Conservation (phyloP, 2,329 filamentous ascomycete species). For the Xylariaceae sp. region DNA sequence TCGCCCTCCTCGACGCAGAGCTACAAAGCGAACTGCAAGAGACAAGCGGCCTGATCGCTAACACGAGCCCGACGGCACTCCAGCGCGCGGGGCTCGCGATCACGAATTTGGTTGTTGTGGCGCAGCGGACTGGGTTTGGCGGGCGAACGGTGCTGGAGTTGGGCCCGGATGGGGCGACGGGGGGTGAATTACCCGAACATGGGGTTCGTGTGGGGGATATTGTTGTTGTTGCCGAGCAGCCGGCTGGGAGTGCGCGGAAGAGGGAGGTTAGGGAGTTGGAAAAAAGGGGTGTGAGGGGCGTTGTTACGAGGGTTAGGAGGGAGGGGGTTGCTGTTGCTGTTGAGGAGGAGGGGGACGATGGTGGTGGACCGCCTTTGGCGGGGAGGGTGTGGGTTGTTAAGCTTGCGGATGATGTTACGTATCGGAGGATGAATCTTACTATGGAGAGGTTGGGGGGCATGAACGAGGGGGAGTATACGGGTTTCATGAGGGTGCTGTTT, state of each 20-base stretch:
- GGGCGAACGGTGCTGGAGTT: slow-evolving; percentile 89
- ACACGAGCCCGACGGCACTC: slow-evolving; percentile 62
- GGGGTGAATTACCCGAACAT: slow-evolving; percentile 63
- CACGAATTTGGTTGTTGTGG: slow-evolving; percentile 66
- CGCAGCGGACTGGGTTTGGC: slow-evolving; percentile 81
- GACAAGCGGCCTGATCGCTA: slow-evolving; percentile 61
- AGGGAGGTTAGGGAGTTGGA: slow-evolving; percentile 66
- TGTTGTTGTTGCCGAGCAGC: slow-evolving; percentile 69
- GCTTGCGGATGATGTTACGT: slow-evolving; percentile 63
- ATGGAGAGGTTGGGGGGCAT: slow-evolving; percentile 58
- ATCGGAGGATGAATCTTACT: slow-evolving; percentile 57
- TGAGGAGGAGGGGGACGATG: slow-evolving; percentile 56
- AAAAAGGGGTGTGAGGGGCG: slow-evolving; percentile 62
- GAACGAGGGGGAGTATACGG: slow-evolving; percentile 52
- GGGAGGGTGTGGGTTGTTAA: slow-evolving; percentile 60
- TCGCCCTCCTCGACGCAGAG: slow-evolving; percentile 64
- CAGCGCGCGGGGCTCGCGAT: slow-evolving; percentile 74
- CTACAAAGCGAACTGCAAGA: slow-evolving; percentile 67
- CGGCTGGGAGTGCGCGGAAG: slow-evolving; percentile 66
- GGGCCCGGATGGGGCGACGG: slow-evolving; percentile 62
- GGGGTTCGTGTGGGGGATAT: slow-evolving; percentile 73
- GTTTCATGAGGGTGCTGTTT: slow-evolving; percentile 58
- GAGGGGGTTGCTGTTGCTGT: slow-evolving; percentile 60
- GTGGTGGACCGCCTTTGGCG: slow-evolving; percentile 37
- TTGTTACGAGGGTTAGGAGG: slow-evolving; percentile 60